Conservation (phyloP, 1,139 yeast genomes). For the Blastobotrys malaysiensis region DNA sequence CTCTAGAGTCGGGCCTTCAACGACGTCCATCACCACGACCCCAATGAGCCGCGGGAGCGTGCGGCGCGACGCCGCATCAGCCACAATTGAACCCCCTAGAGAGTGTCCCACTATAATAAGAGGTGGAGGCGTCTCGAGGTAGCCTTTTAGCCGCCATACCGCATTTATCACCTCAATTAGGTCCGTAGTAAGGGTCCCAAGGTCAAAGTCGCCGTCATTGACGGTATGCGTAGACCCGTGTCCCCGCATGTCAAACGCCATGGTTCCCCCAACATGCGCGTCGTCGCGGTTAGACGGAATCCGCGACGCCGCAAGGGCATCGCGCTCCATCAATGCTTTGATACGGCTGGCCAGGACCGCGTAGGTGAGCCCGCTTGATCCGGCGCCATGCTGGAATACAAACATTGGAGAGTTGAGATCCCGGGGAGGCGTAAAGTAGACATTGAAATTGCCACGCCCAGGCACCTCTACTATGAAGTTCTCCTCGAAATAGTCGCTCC, state of each 20-base stretch:
- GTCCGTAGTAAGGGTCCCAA: conserved; percentile 54
- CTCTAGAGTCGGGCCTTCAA: conserved; percentile 82
- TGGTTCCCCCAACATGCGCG: conserved; percentile 46
- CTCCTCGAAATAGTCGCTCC: conserved; percentile 40
- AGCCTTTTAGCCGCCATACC: conserved; percentile 32
- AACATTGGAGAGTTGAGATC: conserved; percentile 47
- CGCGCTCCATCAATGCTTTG: conserved; percentile 27
- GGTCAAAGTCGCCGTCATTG: conserved; percentile 39
- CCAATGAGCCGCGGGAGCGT: conserved; percentile 41
- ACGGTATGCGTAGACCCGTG: conserved; percentile 55
- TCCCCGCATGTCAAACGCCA: conserved; percentile 76
- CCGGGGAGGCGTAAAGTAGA: conserved; percentile 55
- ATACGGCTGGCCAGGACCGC: conserved; percentile 46
- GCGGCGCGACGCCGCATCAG: conserved; percentile 39
- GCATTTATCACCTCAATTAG: conserved; percentile 43
- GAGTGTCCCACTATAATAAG: conserved; percentile 78
- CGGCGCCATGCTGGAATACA: conserved; percentile 91
- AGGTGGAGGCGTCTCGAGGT: conserved; percentile 31
- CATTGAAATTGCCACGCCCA: conserved; percentile 39
- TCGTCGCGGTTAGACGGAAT: conserved; percentile 16
- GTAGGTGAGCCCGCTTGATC: conserved; percentile 79
- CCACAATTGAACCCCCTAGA: conserved; percentile 80
- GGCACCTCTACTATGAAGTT: conserved; percentile 27
- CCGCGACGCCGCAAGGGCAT: conserved; percentile 18
- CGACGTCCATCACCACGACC: conserved; percentile 77